Base-by-base conservation (phyloP, 352 stramenopile species). In the Phytophthora chlamydospora region DNA sequence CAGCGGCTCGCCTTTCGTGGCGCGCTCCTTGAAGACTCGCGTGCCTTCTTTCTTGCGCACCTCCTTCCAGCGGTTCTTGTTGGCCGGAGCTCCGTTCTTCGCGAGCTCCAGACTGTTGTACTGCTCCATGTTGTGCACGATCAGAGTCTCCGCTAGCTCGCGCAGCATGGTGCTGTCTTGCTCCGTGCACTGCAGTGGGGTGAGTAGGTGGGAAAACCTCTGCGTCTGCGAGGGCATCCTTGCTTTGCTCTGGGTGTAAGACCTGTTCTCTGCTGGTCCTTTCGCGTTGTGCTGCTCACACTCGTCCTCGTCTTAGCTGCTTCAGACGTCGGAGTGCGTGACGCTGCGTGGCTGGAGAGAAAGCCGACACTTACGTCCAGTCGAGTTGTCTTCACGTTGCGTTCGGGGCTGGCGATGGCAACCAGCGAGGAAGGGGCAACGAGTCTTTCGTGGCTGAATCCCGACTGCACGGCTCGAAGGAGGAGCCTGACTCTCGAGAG, bases 91-190 rank as follows among this genome's bases (percentile, higher is more conserved):
- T 16, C 50, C 49, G n/a, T 47, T 51, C 50, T 55, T 61, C 6
- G 34, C 35, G 21, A 66, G 29, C 8, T 66, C 34, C 13, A 56
- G 47, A 34, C 68, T 19, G 31, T 67, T 51, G 32, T 65, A 72
- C 32, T 67, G 48, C 7, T 72, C 68, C 6, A 75, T 61, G 33
- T 49, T 63, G 17, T 66, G 24, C 8, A 59, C 47, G 40, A 88
- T 68, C 58, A 87, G 45, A 5, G 41, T 62, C 60, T 56, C 70
- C 55, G 52, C 65, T 68, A 66, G 42, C 0, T 66, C 50, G 35
- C 35, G 31, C 2, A 66, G 50, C 4, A 29, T 66, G 13, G 17
- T 6, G 17, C 61, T 27, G 50, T 62, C 58, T 38, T 66, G 58
- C 35, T 61, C 13, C 12, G 58, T 56, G 27, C 58, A 62, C 3